Evolutionary conservation across 2,329 filamentous ascomycete species (phyloP).

Genomic region (Dichotomopilus funicola): DNA sequence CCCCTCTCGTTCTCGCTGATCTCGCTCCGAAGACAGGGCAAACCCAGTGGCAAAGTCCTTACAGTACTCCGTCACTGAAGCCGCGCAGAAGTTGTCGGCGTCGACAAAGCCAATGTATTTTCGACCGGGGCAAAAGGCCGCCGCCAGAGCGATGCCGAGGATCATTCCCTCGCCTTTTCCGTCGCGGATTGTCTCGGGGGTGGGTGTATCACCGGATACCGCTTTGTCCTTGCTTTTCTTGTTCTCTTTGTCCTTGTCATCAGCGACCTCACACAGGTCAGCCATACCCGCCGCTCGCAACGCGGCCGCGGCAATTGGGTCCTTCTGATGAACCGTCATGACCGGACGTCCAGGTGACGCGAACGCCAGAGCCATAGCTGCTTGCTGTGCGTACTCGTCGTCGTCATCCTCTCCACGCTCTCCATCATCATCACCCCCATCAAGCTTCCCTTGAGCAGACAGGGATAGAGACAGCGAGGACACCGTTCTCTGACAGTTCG

Average conservation of each 20-base stretch:
- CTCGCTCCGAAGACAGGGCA: constrained; percentile 18
- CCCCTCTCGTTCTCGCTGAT: background rate
- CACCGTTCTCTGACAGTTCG: constrained; percentile 21
- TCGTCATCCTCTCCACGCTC: background rate
- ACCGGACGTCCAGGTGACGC: constrained; percentile 19
- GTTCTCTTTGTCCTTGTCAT: background rate
- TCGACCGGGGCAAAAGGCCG: constrained; percentile 17
- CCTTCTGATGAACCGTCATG: constrained; percentile 28
- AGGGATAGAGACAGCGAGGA: no score
- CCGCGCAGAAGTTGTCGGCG: constrained; percentile 29
- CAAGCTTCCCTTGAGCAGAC: no score
- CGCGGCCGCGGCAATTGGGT: constrained; percentile 22
- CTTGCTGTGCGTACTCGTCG: constrained; percentile 22
- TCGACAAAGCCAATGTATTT: constrained; percentile 31
- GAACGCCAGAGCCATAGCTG: constrained; percentile 19
- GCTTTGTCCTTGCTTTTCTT: background rate
- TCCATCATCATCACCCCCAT: no score
- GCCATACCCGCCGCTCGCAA: constrained; percentile 22
- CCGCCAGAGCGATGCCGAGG: constrained; percentile 28
- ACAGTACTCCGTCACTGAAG: constrained; percentile 30
- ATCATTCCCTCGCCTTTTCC: constrained; percentile 32
- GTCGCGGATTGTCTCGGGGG: constrained; percentile 18
- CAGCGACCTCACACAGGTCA: constrained; percentile 18
- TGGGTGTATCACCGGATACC: no score
- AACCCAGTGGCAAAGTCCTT: constrained; percentile 29